phyloP scores from a whole-genome alignment of 805 yeast genomes.

The Cyberlindnera americana region DNA sequence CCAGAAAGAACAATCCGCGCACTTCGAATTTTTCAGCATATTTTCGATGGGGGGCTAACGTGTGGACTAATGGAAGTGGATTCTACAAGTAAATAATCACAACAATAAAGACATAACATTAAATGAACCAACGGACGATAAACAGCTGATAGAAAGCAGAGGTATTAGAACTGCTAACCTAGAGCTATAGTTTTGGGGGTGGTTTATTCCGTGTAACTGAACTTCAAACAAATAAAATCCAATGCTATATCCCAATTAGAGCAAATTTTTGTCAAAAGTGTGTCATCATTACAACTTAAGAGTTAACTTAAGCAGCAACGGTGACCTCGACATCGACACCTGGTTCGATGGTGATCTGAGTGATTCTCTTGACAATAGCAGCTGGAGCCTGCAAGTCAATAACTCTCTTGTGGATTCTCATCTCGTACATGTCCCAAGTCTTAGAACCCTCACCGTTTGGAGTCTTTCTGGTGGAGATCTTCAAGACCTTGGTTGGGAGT shows the following conservation, averaged over 20 bases:
- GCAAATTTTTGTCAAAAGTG: neutral
- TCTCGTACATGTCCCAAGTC: slow-evolving; percentile 99
- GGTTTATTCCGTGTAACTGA: slow-evolving; percentile 13
- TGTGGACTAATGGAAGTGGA: too few relatives aligned
- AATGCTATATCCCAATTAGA: slow-evolving; percentile 7
- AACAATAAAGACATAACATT: slow-evolving; percentile 7
- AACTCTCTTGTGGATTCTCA: slow-evolving; percentile 99
- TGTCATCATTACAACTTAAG: slow-evolving; percentile 1
- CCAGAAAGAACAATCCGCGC: too few relatives aligned
- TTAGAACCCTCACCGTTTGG: slow-evolving; percentile 99
- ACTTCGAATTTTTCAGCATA: too few relatives aligned
- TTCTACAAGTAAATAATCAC: too few relatives aligned
- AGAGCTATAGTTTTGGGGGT: slow-evolving; percentile 22
- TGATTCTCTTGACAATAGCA: slow-evolving; percentile 86
- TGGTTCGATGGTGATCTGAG: slow-evolving; percentile 97
- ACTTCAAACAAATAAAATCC: slow-evolving; percentile 15
- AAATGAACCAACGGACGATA: slow-evolving; percentile 23
- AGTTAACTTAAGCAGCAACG: slow-evolving; percentile 64
- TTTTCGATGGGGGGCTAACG: too few relatives aligned
- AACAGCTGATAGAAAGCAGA: slow-evolving; percentile 31
- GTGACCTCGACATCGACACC: slow-evolving; percentile 98
- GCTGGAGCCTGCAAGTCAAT: slow-evolving; percentile 98
- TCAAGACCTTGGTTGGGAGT: slow-evolving; percentile 98
- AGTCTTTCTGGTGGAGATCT: slow-evolving; percentile 99
- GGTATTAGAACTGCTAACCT: slow-evolving; percentile 31